Evolutionary conservation across 768 basidiomycete species (phyloP).

Genomic region (Pleurotus platypus): DNA sequence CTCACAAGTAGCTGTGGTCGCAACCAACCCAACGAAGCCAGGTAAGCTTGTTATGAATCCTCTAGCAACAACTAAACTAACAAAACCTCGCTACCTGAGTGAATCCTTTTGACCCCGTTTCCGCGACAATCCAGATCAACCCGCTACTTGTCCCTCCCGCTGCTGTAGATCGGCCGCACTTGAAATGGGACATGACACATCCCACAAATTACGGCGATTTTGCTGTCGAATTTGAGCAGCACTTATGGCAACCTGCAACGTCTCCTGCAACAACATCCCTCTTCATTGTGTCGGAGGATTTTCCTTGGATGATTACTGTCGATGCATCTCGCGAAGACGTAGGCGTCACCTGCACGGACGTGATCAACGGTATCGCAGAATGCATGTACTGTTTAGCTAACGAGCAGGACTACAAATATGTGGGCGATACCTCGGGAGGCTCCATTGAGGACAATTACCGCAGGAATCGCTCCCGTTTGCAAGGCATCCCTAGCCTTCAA

Average conservation of each 20-base stretch:
- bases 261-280: neutral
- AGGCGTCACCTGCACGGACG: constrained; percentile 1
- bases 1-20: too few relatives aligned
- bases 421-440: neutral
- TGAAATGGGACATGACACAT: constrained; percentile 3
- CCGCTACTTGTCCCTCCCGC: neutral
- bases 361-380: constrained; percentile 2
- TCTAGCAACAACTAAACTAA: too few relatives aligned
- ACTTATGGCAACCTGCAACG: neutral
- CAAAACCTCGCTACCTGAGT: neutral
- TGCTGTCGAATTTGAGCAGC: neutral
- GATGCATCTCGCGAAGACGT: neutral
- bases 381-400: constrained; percentile 1
- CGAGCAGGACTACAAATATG: neutral
- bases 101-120: neutral
- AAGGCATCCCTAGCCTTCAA: neutral
- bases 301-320: constrained; percentile 3
- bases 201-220: neutral
- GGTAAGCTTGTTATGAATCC: too few relatives aligned
- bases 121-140: neutral
- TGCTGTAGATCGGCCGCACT: neutral
- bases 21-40: too few relatives aligned
- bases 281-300: neutral
- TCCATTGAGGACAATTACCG: neutral
- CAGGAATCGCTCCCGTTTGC: neutral